Percentiles rank a stretch among this genome's conserved stretches.
Conservation (phyloP, 169 alveolate species). For the Plasmodium vinckei region DNA sequence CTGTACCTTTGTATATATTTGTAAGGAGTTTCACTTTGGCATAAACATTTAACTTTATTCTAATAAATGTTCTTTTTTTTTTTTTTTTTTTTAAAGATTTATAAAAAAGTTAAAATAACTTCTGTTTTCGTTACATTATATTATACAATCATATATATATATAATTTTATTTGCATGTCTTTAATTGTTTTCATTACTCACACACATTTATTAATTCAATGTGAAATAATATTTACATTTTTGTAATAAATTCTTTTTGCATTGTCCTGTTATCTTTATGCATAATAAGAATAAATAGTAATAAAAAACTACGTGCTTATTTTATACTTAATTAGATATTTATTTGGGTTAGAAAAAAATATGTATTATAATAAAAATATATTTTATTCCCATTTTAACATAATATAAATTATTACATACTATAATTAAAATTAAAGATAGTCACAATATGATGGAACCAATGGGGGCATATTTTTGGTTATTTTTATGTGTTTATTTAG, state of each 20-base stretch:
- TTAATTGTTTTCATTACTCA: slow-evolving; percentile 50
- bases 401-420: slow-evolving; percentile 8
- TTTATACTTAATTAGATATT: slow-evolving; percentile 38
- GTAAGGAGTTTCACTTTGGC: not conserved
- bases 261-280: slow-evolving; percentile 57
- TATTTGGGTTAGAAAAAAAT: slow-evolving; percentile 30
- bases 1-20: slow-evolving; percentile 9
- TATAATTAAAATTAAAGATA: slow-evolving; percentile 40
- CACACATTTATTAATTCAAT: slow-evolving; percentile 67
- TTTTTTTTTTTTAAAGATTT: slow-evolving; percentile 38
- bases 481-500: too few species aligned
- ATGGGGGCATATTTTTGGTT: too few species aligned
- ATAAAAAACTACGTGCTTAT: slow-evolving; percentile 30
- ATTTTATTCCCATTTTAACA: slow-evolving; percentile 17
- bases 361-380: slow-evolving; percentile 20
- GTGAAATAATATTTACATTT: slow-evolving; percentile 60
- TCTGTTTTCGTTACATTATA: slow-evolving; percentile 22
- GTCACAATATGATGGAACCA: not conserved
- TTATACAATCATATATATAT: slow-evolving; percentile 6
- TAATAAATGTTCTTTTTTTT: slow-evolving; percentile 27
- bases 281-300: too few species aligned
- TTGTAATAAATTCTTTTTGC: slow-evolving; percentile 52
- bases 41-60: slow-evolving; percentile 2
- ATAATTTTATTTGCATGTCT: slow-evolving; percentile 18
- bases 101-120: slow-evolving; percentile 32